Evolutionary conservation across 1,284 basidiomycete species (phyloP).

Genomic region (Rhizoctonia solani): DNA sequence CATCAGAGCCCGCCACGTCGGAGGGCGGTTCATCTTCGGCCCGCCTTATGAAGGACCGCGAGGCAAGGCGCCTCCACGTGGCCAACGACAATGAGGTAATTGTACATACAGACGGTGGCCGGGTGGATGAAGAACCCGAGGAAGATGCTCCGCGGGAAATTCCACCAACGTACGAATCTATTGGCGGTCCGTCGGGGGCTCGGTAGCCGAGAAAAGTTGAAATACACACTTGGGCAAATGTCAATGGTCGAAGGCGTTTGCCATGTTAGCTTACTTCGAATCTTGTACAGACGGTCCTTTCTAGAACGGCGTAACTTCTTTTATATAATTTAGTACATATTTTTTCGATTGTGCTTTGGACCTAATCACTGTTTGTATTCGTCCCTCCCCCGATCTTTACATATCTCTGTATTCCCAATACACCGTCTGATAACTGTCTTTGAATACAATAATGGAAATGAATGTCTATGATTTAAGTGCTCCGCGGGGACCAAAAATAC

Average conservation of each 20-base stretch:
- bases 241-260: too few species aligned
- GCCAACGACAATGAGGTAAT: slow-evolving; percentile 32
- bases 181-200: slow-evolving; percentile 28
- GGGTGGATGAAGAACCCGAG: slow-evolving; percentile 18
- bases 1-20: not conserved
- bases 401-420: too few species aligned
- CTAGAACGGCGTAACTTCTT: too few species aligned
- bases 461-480: too few species aligned
- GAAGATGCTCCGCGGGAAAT: slow-evolving; percentile 33
- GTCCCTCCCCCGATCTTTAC: not conserved
- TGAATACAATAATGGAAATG: too few species aligned
- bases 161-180: slow-evolving; percentile 37
- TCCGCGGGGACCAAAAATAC: too few species aligned
- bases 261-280: not conserved
- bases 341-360: not conserved
- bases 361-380: not conserved
- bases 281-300: too few species aligned
- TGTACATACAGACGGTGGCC: slow-evolving; percentile 36
- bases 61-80: slow-evolving; percentile 30
- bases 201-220: slow-evolving; percentile 9
- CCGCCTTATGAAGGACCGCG: slow-evolving; percentile 18
- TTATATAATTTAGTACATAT: not conserved
- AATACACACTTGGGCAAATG: not conserved
- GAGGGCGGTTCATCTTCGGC: slow-evolving; percentile 24
- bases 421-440: too few species aligned